Evolutionary conservation across 2,329 filamentous ascomycete genomes (phyloP).

Genomic region (Colletotrichum phormii): DNA sequence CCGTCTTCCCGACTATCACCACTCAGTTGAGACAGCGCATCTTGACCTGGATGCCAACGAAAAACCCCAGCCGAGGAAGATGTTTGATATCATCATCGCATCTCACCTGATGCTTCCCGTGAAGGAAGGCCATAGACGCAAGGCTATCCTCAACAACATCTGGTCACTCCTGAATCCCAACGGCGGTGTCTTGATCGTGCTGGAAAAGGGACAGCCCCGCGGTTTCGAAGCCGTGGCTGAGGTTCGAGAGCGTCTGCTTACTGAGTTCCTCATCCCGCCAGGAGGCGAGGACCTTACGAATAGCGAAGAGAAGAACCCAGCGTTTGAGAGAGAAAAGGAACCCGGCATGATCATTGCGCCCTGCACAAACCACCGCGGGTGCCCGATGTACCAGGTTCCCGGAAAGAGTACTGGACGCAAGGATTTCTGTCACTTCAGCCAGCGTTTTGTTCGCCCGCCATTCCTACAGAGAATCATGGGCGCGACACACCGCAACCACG

Average conservation of each 20-base stretch:
- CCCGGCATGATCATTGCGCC: constrained; percentile 75
- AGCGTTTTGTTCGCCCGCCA: constrained; percentile 85
- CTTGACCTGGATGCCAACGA: constrained; percentile 69
- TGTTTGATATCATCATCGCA: constrained; percentile 90
- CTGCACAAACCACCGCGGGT: constrained; percentile 89
- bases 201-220: constrained; percentile 91
- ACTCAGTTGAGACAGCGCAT: constrained; percentile 69
- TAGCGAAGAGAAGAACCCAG: constrained; percentile 53
- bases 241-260: constrained; percentile 82
- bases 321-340: constrained; percentile 60
- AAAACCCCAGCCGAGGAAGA: constrained; percentile 73
- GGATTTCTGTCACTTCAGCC: constrained; percentile 91
- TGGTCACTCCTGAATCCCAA: constrained; percentile 88
- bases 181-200: constrained; percentile 85
- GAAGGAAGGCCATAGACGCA: constrained; percentile 80
- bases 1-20: constrained; percentile 87
- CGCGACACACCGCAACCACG: constrained; percentile 79
- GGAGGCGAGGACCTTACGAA: constrained; percentile 50
- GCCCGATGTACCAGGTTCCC: constrained; percentile 85
- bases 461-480: constrained; percentile 84
- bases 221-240: constrained; percentile 94
- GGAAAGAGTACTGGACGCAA: constrained; percentile 81
- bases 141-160: constrained; percentile 84
- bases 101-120: constrained; percentile 84
- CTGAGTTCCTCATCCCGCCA: constrained; percentile 78